Conservation (phyloP, 2,329 filamentous ascomycete genomes). For the Epichloe hybrida region DNA sequence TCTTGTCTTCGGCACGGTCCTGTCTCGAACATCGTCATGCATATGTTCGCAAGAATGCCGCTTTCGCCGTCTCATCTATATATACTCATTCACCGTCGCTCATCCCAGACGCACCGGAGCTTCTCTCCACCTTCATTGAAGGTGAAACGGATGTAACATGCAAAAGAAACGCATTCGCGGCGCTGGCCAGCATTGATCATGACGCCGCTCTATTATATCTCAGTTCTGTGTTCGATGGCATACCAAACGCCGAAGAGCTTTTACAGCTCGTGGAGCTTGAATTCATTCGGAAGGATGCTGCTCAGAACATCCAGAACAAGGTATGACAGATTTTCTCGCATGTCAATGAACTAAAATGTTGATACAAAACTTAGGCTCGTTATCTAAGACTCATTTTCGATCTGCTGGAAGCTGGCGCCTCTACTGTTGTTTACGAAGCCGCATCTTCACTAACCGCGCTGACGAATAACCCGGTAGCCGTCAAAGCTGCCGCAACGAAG, state of each 20-base stretch:
- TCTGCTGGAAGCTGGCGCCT: slow-evolving; percentile 79
- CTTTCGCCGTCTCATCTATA: slow-evolving; percentile 88
- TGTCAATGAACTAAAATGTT: slow-evolving; percentile 14
- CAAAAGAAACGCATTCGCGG: slow-evolving; percentile 95
- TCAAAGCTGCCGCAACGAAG: slow-evolving; percentile 90
- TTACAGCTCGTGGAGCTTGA: slow-evolving; percentile 88
- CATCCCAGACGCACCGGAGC: slow-evolving; percentile 89
- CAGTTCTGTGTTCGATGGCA: slow-evolving; percentile 78
- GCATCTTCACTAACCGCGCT: slow-evolving; percentile 88
- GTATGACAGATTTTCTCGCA: slow-evolving; percentile 26
- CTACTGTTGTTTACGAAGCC: slow-evolving; percentile 94
- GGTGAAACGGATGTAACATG: slow-evolving; percentile 87
- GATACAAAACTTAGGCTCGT: slow-evolving; percentile 43
- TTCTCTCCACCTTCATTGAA: slow-evolving; percentile 80
- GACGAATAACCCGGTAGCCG: slow-evolving; percentile 91
- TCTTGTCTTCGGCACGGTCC: slow-evolving; percentile 79
- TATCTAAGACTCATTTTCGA: slow-evolving; percentile 95
- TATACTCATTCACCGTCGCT: slow-evolving; percentile 80
- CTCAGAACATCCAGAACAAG: slow-evolving; percentile 90
- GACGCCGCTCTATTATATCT: slow-evolving; percentile 84
- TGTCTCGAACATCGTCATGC: slow-evolving; percentile 94
- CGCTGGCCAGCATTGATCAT: slow-evolving; percentile 80
- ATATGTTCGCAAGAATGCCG: slow-evolving; percentile 96
- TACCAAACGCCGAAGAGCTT: slow-evolving; percentile 87
- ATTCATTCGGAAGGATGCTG: slow-evolving; percentile 95